phyloP scores from a whole-genome alignment of 2,329 filamentous ascomycete species.

The Colletotrichum karsti region DNA sequence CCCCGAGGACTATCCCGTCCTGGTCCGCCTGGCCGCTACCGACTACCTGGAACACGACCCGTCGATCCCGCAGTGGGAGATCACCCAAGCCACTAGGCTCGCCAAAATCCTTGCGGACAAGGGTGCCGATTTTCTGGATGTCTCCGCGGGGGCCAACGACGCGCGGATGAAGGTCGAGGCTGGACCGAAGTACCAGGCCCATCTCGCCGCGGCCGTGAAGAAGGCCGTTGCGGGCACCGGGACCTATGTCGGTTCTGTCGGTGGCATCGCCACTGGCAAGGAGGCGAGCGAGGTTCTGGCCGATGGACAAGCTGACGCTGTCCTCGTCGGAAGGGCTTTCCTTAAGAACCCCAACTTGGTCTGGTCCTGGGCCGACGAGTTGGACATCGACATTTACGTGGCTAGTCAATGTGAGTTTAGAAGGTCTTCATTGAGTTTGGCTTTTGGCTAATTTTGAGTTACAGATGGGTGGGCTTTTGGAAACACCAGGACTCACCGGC shows the following conservation, averaged over 20 bases:
- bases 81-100: slow-evolving; percentile 68
- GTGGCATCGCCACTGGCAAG: slow-evolving; percentile 50
- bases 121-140: slow-evolving; percentile 78
- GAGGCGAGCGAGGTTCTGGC: slow-evolving; percentile 56
- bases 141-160: slow-evolving; percentile 73
- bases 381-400: slow-evolving; percentile 53
- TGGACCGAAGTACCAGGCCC: slow-evolving; percentile 74
- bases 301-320: slow-evolving; percentile 53
- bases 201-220: slow-evolving; percentile 72
- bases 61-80: slow-evolving; percentile 68
- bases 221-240: slow-evolving; percentile 68
- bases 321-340: slow-evolving; percentile 58
- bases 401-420: slow-evolving; percentile 43
- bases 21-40: slow-evolving; percentile 74
- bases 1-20: slow-evolving; percentile 72
- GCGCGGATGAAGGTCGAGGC: slow-evolving; percentile 63
- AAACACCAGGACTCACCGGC: slow-evolving; percentile 26
- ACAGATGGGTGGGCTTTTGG: slow-evolving; percentile 29
- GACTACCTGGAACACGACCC: slow-evolving; percentile 75
- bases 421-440: background rate
- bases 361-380: slow-evolving; percentile 60
- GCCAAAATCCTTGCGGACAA: slow-evolving; percentile 67
- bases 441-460: background rate
- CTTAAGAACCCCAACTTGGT: slow-evolving; percentile 64
- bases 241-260: slow-evolving; percentile 51